Conservation (phyloP, 192 early-diverging fungal genomes). For the Gorgonomyces haynaldii region DNA sequence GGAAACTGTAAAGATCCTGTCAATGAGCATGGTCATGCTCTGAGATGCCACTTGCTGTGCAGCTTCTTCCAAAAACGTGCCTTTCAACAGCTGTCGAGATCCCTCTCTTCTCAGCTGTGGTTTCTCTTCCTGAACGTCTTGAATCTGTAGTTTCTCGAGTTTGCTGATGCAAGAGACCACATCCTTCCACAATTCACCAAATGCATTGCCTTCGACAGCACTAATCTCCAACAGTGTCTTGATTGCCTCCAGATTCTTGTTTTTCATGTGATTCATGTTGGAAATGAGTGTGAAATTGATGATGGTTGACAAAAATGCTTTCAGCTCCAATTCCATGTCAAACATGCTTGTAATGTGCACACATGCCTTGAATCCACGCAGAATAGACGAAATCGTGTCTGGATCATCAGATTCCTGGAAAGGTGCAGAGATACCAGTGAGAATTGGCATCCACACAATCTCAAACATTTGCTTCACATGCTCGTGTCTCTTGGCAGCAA, state of each 20-base stretch:
- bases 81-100: not conserved
- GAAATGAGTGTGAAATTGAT: slow-evolving; percentile 74
- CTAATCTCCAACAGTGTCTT: slow-evolving; percentile 75
- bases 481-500: slow-evolving; percentile 57
- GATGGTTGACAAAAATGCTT: slow-evolving; percentile 84
- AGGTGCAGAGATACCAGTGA: slow-evolving; percentile 71
- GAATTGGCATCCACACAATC: slow-evolving; percentile 74
- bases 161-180: slow-evolving; percentile 77
- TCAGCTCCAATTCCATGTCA: slow-evolving; percentile 77
- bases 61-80: slow-evolving; percentile 33
- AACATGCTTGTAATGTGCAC: slow-evolving; percentile 78
- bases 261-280: slow-evolving; percentile 76
- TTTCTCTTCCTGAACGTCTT: not conserved
- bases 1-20: slow-evolving; percentile 72
- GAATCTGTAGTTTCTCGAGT: slow-evolving; percentile 74
- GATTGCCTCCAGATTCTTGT: slow-evolving; percentile 89
- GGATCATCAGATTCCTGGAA: slow-evolving; percentile 73
- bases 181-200: slow-evolving; percentile 67
- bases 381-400: slow-evolving; percentile 36
- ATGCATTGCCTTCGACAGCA: slow-evolving; percentile 30
- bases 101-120: not conserved
- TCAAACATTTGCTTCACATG: slow-evolving; percentile 91
- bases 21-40: slow-evolving; percentile 66
- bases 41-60: slow-evolving; percentile 45
- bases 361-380: slow-evolving; percentile 72